These are phyloP conservation scores for Spencermartinsiella europaea DNA, from an alignment of 805 yeast species.

Conservation along the genomic window DNA sequence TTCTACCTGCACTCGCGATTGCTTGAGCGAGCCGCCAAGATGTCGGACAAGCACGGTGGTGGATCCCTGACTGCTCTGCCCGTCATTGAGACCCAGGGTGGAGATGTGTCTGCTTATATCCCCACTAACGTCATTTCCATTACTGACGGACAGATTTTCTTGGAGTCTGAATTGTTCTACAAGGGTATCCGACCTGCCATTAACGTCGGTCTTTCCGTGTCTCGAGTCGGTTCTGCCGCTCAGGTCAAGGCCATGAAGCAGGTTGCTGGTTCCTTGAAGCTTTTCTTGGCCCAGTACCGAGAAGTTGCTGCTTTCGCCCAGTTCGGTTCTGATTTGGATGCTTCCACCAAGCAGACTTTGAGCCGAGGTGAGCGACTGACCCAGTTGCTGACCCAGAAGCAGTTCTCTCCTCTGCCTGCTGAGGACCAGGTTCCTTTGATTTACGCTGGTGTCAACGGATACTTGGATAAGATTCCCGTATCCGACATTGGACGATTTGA, in stretches of 20 bases:
- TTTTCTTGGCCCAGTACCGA: conserved; percentile 99
- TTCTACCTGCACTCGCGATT: conserved; percentile 93
- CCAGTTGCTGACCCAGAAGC: conserved; percentile 96
- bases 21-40: conserved; percentile 96
- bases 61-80: conserved; percentile 96
- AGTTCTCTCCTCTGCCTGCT: conserved; percentile 93
- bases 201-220: conserved; percentile 98
- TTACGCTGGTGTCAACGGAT: conserved; percentile 99
- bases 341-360: conserved; percentile 98
- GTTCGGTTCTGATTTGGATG: conserved; percentile 99
- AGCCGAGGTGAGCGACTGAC: conserved; percentile 99
- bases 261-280: conserved; percentile 99
- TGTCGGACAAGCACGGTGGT: conserved; percentile 83
- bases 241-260: conserved; percentile 99
- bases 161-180: conserved; percentile 99
- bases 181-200: conserved; percentile 99
- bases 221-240: conserved; percentile 99
- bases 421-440: conserved; percentile 99
- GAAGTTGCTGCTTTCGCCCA: conserved; percentile 99
- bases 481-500: conserved; percentile 88
- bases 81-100: conserved; percentile 97
- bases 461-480: conserved; percentile 80
- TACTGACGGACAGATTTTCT: conserved; percentile 97
- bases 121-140: conserved; percentile 97
- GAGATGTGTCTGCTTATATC: conserved; percentile 97